Percentiles rank a stretch among this genome's conserved stretches.
These are phyloP conservation scores for Daldinia concentrica DNA, from an alignment of 495 filamentous ascomycete species.

Conservation along the genomic window DNA sequence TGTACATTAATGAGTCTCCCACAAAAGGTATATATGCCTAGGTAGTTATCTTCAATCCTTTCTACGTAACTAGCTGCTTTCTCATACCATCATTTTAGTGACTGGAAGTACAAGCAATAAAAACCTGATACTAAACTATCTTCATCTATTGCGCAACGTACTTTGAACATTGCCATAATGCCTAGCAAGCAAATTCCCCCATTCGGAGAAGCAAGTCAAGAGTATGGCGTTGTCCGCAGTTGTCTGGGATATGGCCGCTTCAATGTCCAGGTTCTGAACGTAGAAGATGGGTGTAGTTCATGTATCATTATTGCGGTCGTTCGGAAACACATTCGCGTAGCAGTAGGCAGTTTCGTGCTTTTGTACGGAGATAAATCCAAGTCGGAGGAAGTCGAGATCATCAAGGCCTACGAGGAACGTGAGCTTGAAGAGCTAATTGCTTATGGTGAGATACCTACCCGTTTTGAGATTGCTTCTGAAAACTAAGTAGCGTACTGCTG, in stretches of 20 bases:
- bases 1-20: neutral
- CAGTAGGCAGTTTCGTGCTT: neutral
- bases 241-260: neutral
- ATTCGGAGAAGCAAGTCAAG: neutral
- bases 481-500: too few species aligned
- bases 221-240: neutral
- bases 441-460: neutral
- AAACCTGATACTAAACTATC: neutral
- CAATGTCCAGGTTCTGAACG: neutral
- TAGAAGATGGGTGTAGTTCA: too few species aligned
- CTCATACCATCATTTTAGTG: neutral
- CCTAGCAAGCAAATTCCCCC: neutral
- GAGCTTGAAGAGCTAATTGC: neutral
- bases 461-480: too few species aligned
- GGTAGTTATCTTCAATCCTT: neutral
- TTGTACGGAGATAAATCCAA: neutral
- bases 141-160: neutral
- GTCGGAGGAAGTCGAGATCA: neutral
- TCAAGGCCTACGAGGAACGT: neutral
- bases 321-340: neutral
- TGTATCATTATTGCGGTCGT: neutral
- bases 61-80: neutral
- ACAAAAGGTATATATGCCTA: neutral
- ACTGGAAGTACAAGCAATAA: neutral
- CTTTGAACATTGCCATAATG: neutral